Base-by-base conservation (phyloP, 495 filamentous ascomycete genomes). In the Aspergillus avenaceus region DNA sequence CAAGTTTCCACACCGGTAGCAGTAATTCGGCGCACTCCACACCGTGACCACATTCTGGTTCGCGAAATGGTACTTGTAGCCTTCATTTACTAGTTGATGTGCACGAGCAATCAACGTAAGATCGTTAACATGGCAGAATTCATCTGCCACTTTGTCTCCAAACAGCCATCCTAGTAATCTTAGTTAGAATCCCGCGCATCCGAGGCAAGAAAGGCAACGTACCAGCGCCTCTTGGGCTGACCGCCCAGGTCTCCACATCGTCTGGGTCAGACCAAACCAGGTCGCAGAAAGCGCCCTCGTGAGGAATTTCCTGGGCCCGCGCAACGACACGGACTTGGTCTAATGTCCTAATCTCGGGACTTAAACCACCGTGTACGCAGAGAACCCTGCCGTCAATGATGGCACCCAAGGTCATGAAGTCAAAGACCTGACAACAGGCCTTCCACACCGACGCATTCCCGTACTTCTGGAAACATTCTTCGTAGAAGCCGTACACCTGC, bases 361-460 rank as follows among this genome's bases (percentile, higher is more conserved):
- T 93, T 52, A 98, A 63, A n/a, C 93, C 93, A 50, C 93, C 93
- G 63, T 98, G 93, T 40, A 98, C 95, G 67, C 93, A 98, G 5
- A 98, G 79, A 19, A 98, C 91, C 63, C 93, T 90, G 45, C 93
- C 95, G 59, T 98, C 93, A 38, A 98, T 90, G 55, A 98, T 96
- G 18, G 93, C 93, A 23, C 92, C 93, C 18, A 98, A 80, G 11
- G 95, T 91, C 42, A 98, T 81, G 67, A 98, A 98, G 70, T 98
- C 93, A 60, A 98, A 98, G 18, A 98, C 93, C 69, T 97, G 95
- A 59, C 93, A 98, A 71, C 93, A 98, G 0, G 91, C 88, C 70
- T 98, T 98, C 93, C 93, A 98, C 16, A 98, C 93, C 8, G 90
- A 95, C 5, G 93, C 93, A 65, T 96, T 97, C 49, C 92, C 92